phyloP scores from a whole-genome alignment of 164 flowering plant species.

The Saururus chinensis region DNA sequence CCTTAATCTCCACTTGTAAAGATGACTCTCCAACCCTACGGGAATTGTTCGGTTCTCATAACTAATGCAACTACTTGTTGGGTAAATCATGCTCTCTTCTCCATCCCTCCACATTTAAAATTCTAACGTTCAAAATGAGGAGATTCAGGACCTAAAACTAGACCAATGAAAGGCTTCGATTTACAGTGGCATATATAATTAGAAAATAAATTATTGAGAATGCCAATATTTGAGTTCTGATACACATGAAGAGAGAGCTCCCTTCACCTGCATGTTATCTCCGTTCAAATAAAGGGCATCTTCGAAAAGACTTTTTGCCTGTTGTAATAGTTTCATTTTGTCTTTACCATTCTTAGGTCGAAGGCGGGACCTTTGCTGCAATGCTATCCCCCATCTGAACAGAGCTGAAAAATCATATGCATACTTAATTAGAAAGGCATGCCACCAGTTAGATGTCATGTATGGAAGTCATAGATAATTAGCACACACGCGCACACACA shows the following conservation, averaged over 20 bases:
- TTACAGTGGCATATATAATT: too few relatives aligned
- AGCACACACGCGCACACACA: neutral
- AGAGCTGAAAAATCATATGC: slow-evolving; percentile 42
- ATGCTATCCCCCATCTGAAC: slow-evolving; percentile 73
- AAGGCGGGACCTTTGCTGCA: slow-evolving; percentile 79
- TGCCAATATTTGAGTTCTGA: slow-evolving; percentile 35
- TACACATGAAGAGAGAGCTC: slow-evolving; percentile 58
- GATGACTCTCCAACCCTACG: too few relatives aligned
- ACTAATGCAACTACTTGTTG: too few relatives aligned
- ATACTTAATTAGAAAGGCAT: neutral
- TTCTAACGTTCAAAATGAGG: too few relatives aligned
- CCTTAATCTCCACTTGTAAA: too few relatives aligned
- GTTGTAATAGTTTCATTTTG: slow-evolving; percentile 69
- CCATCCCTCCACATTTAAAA: too few relatives aligned
- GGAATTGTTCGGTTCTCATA: too few relatives aligned
- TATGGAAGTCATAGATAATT: neutral
- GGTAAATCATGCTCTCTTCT: too few relatives aligned
- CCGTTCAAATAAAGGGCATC: slow-evolving; percentile 70
- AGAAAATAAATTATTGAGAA: neutral
- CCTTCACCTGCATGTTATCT: slow-evolving; percentile 46
- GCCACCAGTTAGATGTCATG: neutral
- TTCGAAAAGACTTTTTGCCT: slow-evolving; percentile 78
- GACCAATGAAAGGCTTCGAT: too few relatives aligned
- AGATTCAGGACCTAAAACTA: too few relatives aligned
- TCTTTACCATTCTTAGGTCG: slow-evolving; percentile 54